Percentiles rank a stretch among this genome's conserved stretches.
Conservation (phyloP, 352 stramenopile genomes). For the Phytophthora pisi region DNA sequence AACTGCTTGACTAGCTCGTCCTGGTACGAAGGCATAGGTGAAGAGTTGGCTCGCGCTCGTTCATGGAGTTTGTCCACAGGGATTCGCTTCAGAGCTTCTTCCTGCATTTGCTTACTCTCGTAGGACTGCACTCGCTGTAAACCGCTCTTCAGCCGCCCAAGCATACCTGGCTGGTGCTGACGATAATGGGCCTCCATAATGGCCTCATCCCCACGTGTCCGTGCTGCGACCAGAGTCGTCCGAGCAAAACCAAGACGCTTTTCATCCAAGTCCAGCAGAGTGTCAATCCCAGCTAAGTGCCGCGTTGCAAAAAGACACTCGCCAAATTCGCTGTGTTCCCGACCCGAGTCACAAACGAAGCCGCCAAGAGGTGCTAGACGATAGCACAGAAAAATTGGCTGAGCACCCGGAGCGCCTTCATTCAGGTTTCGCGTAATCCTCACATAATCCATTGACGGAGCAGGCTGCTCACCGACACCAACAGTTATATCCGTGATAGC, state of each 20-base stretch:
- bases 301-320: constrained; percentile 72
- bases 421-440: constrained; percentile 68
- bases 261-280: constrained; percentile 35
- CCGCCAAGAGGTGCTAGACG: constrained; percentile 51
- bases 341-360: constrained; percentile 57
- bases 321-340: constrained; percentile 61
- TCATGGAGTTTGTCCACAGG: constrained; percentile 68
- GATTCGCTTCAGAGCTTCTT: constrained; percentile 70
- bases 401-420: constrained; percentile 30
- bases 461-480: constrained; percentile 38
- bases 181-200: constrained; percentile 50
- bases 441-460: constrained; percentile 43
- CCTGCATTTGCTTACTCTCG: constrained; percentile 68
- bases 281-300: constrained; percentile 32
- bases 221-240: constrained; percentile 15
- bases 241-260: constrained; percentile 28
- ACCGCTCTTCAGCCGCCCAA: constrained; percentile 46
- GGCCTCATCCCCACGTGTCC: constrained; percentile 35
- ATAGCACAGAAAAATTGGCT: constrained; percentile 67
- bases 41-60: constrained; percentile 58
- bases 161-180: constrained; percentile 57
- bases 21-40: constrained; percentile 52
- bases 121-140: constrained; percentile 67
- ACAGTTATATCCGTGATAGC: constrained; percentile 72
- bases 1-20: constrained; percentile 81